phyloP scores from a whole-genome alignment of 345 rosid genomes.

The Rhizophora mangle region DNA sequence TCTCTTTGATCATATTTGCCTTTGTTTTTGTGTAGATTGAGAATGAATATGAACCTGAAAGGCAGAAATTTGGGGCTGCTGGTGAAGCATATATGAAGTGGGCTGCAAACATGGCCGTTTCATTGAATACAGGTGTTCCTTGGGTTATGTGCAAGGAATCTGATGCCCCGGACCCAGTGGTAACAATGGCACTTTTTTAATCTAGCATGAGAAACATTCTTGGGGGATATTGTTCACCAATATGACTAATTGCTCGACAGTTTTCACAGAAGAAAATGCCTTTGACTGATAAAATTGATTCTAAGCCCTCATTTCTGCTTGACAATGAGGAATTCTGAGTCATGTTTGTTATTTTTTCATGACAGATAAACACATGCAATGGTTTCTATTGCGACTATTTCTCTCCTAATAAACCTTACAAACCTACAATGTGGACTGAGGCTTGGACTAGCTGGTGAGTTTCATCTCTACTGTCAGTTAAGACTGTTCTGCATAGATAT shows the following conservation, averaged over 20 bases:
- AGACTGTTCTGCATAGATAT: neutral
- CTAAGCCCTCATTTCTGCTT: neutral
- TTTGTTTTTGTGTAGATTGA: slow-evolving; percentile 17
- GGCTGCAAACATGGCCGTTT: slow-evolving; percentile 31
- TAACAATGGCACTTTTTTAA: neutral
- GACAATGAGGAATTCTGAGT: neutral
- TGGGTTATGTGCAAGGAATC: slow-evolving; percentile 38
- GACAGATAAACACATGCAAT: slow-evolving; percentile 32
- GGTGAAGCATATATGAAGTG: slow-evolving; percentile 27
- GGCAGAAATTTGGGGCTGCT: slow-evolving; percentile 20
- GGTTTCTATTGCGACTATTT: slow-evolving; percentile 31
- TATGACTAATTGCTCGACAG: too few species aligned
- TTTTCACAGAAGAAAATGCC: neutral
- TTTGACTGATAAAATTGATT: neutral
- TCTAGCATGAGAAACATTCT: neutral
- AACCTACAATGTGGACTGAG: slow-evolving; percentile 35
- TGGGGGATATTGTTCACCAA: too few species aligned
- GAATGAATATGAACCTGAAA: slow-evolving; percentile 32
- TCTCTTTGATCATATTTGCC: neutral
- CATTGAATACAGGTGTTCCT: slow-evolving; percentile 27
- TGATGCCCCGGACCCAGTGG: slow-evolving; percentile 33
- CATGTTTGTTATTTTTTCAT: neutral
- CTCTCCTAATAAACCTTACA: slow-evolving; percentile 32
- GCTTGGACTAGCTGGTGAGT: slow-evolving; percentile 35
- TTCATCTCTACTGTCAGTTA: neutral